These are phyloP conservation scores for Corylus americana DNA, from an alignment of 306 rosid species.

Conservation along the genomic window DNA sequence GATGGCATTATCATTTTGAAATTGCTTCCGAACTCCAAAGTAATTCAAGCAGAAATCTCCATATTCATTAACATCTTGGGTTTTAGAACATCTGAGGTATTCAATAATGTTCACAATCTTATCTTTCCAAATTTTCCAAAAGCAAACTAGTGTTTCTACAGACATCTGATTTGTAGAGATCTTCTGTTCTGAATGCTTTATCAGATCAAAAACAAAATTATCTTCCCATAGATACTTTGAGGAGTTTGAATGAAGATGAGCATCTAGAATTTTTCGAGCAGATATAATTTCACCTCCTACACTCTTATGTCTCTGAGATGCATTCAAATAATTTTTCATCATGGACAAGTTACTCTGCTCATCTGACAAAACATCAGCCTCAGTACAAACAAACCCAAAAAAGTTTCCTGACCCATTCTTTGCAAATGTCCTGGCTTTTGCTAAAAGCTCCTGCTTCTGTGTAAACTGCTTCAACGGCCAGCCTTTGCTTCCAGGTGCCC, in stretches of 20 bases:
- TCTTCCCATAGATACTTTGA: constrained; percentile 47
- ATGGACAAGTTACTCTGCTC: constrained; percentile 22
- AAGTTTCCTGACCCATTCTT: constrained; percentile 33
- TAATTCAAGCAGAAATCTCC: constrained; percentile 53
- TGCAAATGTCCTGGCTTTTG: constrained; percentile 53
- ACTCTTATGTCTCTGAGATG: constrained; percentile 38
- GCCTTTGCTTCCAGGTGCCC: constrained; percentile 62
- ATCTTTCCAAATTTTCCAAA: constrained; percentile 74
- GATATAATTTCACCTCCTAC: constrained; percentile 54
- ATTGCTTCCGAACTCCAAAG: constrained; percentile 53
- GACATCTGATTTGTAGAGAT: constrained; percentile 43
- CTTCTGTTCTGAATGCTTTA: constrained; percentile 27
- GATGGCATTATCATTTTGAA: constrained; percentile 15
- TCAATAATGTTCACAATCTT: constrained; percentile 37
- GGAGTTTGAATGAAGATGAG: constrained; percentile 42
- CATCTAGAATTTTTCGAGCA: constrained; percentile 59
- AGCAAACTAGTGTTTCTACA: constrained; percentile 52
- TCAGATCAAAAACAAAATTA: constrained; percentile 27
- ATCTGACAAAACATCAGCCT: constrained; percentile 47
- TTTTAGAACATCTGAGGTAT: constrained; percentile 36
- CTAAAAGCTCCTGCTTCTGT: constrained; percentile 46
- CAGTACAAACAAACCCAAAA: constrained; percentile 40
- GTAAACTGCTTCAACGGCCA: constrained; percentile 66
- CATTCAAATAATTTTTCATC: constrained; percentile 34
- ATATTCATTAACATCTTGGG: constrained; percentile 32